Evolutionary conservation across 2,329 filamentous ascomycete genomes (phyloP).

Genomic region (Scleromitrula shiraiana): DNA sequence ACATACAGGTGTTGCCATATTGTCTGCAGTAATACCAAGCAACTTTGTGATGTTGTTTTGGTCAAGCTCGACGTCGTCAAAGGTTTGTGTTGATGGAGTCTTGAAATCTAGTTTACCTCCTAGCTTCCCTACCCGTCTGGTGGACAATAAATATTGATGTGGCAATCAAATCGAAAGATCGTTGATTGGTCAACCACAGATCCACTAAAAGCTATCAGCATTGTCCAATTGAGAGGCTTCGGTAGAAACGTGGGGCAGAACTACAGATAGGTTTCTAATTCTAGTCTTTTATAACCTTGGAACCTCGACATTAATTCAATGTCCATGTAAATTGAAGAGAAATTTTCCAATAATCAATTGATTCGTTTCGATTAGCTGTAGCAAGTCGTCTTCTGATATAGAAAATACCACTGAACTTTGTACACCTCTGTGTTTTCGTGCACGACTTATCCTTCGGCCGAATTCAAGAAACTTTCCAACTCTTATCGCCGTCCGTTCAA

Average conservation of each 20-base stretch:
- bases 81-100: slow-evolving; percentile 1
- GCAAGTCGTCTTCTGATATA: too few species aligned
- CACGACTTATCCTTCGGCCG: not conserved
- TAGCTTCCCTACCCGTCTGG: too few species aligned
- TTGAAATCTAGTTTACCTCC: not conserved
- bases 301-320: too few species aligned
- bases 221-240: not conserved
- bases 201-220: not conserved
- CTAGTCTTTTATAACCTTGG: not conserved
- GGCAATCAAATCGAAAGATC: not conserved
- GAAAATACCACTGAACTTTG: too few species aligned
- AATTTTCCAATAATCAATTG: too few species aligned
- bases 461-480: not conserved
- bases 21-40: not conserved
- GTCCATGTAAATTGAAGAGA: too few species aligned
- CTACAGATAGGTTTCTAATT: not conserved
- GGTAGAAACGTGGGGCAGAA: slow-evolving; percentile 1
- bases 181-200: slow-evolving; percentile 2
- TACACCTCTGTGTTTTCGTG: too few species aligned
- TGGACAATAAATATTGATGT: not conserved
- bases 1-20: slow-evolving; percentile 19
- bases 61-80: not conserved
- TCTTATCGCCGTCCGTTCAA: not conserved
- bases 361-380: too few species aligned
- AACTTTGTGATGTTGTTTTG: not conserved